phyloP scores from a whole-genome alignment of 495 filamentous ascomycete genomes.

The Talaromyces wortmannii region DNA sequence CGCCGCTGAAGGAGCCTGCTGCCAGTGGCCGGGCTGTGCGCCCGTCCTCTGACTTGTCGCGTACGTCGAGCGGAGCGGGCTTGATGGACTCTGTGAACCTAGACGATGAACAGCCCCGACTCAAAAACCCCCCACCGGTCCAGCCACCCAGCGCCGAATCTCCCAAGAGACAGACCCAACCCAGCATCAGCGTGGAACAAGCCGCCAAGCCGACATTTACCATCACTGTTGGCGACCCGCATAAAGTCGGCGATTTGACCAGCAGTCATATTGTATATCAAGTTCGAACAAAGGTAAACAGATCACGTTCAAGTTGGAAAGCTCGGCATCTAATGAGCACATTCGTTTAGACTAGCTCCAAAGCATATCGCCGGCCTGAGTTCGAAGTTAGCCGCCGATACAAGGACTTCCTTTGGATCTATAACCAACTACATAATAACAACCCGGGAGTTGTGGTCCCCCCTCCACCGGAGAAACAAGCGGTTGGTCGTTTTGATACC shows the following conservation, averaged over 20 bases:
- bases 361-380: constrained; percentile 84
- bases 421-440: constrained; percentile 85
- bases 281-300: constrained; percentile 76
- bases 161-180: constrained; percentile 56
- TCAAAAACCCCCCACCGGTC: constrained; percentile 67
- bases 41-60: constrained; percentile 39
- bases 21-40: constrained; percentile 52
- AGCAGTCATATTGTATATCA: constrained; percentile 97
- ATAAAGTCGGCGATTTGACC: constrained; percentile 94
- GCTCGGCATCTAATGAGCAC: constrained; percentile 10
- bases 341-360: constrained; percentile 71
- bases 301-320: not conserved
- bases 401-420: constrained; percentile 96
- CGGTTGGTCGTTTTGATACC: constrained; percentile 89
- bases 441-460: constrained; percentile 94
- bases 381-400: constrained; percentile 91
- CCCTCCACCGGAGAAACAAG: constrained; percentile 96
- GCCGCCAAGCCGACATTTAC: constrained; percentile 85
- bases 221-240: constrained; percentile 92
- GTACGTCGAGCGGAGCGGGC: constrained; percentile 36
- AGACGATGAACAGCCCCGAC: constrained; percentile 56
- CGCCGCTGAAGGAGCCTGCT: constrained; percentile 79
- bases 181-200: constrained; percentile 81
- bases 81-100: constrained; percentile 56
- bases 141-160: constrained; percentile 47